Conservation (phyloP, 345 rosid genomes). For the Moricandia arvensis region DNA sequence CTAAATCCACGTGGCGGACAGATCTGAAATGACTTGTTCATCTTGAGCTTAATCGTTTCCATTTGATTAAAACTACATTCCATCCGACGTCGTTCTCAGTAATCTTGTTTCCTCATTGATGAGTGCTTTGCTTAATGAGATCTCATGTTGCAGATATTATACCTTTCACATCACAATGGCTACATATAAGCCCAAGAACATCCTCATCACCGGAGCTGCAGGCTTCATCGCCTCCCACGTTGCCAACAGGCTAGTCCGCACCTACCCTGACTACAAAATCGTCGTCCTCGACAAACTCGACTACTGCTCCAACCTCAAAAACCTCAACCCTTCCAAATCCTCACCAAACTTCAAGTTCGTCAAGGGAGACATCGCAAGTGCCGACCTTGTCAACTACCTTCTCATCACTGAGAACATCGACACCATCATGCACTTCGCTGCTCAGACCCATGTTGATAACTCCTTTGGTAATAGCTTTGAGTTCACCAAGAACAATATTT, state of each 20-base stretch:
- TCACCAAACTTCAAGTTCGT: slow-evolving; percentile 80
- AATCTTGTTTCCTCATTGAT: too few species aligned
- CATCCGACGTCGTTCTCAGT: too few species aligned
- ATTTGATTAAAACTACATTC: not conserved
- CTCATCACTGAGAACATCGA: slow-evolving; percentile 85
- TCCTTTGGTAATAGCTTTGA: slow-evolving; percentile 91
- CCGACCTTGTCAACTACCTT: slow-evolving; percentile 89
- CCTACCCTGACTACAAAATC: slow-evolving; percentile 79
- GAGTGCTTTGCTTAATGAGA: not conserved
- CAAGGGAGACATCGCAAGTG: slow-evolving; percentile 83
- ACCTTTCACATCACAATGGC: slow-evolving; percentile 38
- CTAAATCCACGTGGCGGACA: not conserved
- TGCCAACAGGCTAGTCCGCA: slow-evolving; percentile 65
- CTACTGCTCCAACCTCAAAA: slow-evolving; percentile 78
- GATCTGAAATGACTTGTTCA: not conserved
- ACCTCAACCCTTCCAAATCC: slow-evolving; percentile 63
- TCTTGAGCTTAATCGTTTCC: not conserved
- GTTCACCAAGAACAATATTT: slow-evolving; percentile 86
- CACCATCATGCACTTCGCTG: slow-evolving; percentile 94
- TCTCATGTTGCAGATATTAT: slow-evolving; percentile 16
- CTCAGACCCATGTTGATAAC: slow-evolving; percentile 87
- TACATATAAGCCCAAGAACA: slow-evolving; percentile 67
- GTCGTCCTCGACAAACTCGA: slow-evolving; percentile 93
- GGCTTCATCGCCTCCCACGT: slow-evolving; percentile 88
- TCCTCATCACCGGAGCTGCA: slow-evolving; percentile 85